phyloP scores from a whole-genome alignment of 1,284 basidiomycete species.

The Ceratobasidium sp. region DNA sequence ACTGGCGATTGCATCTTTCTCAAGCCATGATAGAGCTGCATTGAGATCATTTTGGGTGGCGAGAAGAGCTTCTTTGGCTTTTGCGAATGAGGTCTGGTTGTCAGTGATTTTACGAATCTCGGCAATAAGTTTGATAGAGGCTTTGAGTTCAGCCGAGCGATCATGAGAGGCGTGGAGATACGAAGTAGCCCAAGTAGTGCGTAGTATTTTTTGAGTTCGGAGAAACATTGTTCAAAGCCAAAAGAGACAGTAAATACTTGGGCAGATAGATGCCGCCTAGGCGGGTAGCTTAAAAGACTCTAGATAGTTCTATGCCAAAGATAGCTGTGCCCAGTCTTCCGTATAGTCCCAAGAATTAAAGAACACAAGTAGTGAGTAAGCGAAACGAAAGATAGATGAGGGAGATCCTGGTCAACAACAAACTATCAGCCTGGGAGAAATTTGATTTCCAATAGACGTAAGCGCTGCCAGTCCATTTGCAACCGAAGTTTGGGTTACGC shows the following conservation, averaged over 20 bases:
- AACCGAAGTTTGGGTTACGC: no score
- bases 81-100: slow-evolving; percentile 80
- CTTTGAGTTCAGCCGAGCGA: slow-evolving; percentile 53
- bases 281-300: no score
- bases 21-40: slow-evolving; percentile 82
- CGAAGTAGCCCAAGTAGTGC: background rate
- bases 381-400: no score
- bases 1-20: slow-evolving; percentile 68
- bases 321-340: no score
- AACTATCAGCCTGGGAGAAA: background rate
- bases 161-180: slow-evolving; percentile 32
- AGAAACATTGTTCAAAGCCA: slow-evolving; percentile 2
- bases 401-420: background rate
- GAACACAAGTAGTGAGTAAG: no score
- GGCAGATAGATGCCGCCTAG: no score
- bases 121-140: slow-evolving; percentile 79
- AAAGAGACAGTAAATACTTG: background rate
- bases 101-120: slow-evolving; percentile 80
- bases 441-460: slow-evolving; percentile 53
- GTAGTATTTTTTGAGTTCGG: background rate
- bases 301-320: no score
- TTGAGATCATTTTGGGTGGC: slow-evolving; percentile 79
- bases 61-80: slow-evolving; percentile 88
- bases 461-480: slow-evolving; percentile 58
- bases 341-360: no score